These are phyloP conservation scores for Phalaenopsis equestris DNA, from an alignment of 106 monocot genomes.

Conservation along the genomic window DNA sequence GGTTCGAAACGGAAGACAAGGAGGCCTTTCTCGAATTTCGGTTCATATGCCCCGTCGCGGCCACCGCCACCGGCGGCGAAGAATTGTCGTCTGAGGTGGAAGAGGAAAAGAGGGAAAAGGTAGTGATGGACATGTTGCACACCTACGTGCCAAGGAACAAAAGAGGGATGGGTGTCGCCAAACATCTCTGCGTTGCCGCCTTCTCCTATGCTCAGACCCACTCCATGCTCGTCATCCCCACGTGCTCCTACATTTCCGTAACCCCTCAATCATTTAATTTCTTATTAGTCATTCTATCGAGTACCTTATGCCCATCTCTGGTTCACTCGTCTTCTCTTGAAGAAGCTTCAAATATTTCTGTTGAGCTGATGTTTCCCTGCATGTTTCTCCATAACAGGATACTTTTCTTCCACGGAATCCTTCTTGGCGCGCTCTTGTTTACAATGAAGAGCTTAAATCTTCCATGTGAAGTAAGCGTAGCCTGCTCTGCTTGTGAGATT, in stretches of 20 bases:
- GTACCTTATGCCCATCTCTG: neutral
- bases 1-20: slow-evolving; percentile 83
- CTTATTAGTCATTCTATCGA: neutral
- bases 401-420: slow-evolving; percentile 8
- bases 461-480: slow-evolving; percentile 4
- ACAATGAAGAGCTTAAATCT: neutral
- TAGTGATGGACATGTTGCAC: slow-evolving; percentile 81
- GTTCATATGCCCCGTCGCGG: slow-evolving; percentile 14
- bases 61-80: neutral
- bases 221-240: slow-evolving; percentile 62
- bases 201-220: slow-evolving; percentile 60
- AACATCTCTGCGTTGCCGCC: slow-evolving; percentile 62
- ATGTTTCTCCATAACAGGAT: neutral
- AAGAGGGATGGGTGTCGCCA: slow-evolving; percentile 71
- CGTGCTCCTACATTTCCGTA: slow-evolving; percentile 92
- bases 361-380: neutral
- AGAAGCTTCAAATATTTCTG: neutral
- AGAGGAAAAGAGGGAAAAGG: slow-evolving; percentile 4
- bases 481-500: neutral
- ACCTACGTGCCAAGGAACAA: slow-evolving; percentile 81
- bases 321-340: neutral
- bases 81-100: neutral
- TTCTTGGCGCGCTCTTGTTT: neutral
- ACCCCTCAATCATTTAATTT: neutral
- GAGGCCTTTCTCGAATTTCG: slow-evolving; percentile 77